A percentile compares a stretch with the other conserved stretches of the same genome.
Evolutionary conservation across 1,139 yeast species (phyloP).

Genomic region (Geotrichum aggregatum): DNA sequence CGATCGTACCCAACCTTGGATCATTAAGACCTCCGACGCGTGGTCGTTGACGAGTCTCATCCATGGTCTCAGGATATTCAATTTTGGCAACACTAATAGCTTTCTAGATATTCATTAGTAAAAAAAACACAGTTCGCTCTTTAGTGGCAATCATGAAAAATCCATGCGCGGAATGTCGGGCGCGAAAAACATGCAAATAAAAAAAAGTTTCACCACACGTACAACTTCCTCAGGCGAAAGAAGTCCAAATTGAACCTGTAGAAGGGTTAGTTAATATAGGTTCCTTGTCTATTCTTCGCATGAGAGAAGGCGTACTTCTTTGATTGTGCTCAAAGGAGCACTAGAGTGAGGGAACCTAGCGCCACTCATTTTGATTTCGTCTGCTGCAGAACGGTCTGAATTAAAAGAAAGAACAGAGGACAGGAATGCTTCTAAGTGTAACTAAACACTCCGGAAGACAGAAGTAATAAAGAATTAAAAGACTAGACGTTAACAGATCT

Average conservation of each 20-base stretch:
- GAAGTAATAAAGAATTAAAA: not conserved
- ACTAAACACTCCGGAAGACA: constrained; percentile 10
- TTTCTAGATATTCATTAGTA: constrained; percentile 41
- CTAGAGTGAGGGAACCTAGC: constrained; percentile 82
- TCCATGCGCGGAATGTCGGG: not conserved
- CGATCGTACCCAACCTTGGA: constrained; percentile 95
- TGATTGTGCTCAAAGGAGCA: constrained; percentile 93
- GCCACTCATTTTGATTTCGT: constrained; percentile 39
- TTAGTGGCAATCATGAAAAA: not conserved
- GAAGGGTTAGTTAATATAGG: constrained; percentile 5
- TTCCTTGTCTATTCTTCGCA: not conserved
- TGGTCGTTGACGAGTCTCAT: constrained; percentile 90
- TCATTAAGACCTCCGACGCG: constrained; percentile 96
- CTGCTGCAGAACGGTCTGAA: constrained; percentile 1
- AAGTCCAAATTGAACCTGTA: constrained; percentile 86
- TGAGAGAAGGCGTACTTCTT: constrained; percentile 59
- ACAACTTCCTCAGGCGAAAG: constrained; percentile 94
- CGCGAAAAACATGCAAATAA: constrained; percentile 18
- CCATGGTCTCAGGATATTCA: constrained; percentile 98
- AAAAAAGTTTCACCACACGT: constrained; percentile 29
- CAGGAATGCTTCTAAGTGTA: constrained; percentile 4
- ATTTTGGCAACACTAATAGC: constrained; percentile 96
- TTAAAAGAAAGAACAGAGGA: not conserved
- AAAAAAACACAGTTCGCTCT: constrained; percentile 7
- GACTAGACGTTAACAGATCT: constrained; percentile 1